Base-by-base conservation (phyloP, 2,329 filamentous ascomycete genomes). In the Penicillium sp. region DNA sequence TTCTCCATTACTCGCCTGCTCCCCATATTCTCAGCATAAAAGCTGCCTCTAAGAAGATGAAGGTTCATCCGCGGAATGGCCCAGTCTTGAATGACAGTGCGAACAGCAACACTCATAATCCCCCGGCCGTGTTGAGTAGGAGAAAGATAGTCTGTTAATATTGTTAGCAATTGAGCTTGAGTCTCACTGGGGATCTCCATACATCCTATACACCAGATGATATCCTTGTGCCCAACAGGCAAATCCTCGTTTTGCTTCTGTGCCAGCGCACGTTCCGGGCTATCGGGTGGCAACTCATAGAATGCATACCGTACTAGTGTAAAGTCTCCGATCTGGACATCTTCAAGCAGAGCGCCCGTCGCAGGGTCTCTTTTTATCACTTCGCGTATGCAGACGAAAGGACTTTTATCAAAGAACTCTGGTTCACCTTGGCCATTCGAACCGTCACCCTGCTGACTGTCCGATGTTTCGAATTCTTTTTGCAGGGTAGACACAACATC, bases 11-110 rank as follows among this genome's bases (percentile, higher is more conserved):
- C 66, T 23, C 54, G 56, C 32, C 55, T 23, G 50, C 68, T 71
- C 2, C 63, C 57, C n/a, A 32, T 34, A 39, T 71, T 71, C 2
- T 59, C 64, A 9, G 60, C 59, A 51, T 64, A 66, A 27, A 57
- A 60, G 10, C 49, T 62, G 6, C 51, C 55, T 53, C 54, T 63
- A 21, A 71, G 21, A 5, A 39, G 44, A 7, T 56, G 60, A 16
- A 59, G 57, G 31, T 71, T 70, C 65, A 70, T 66, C n/a, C 58
- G 56, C 9, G 68, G 68, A 5, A 71, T 38, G 7, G 58, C 60
- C 59, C 68, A 65, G 23, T 70, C 62, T 7, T 54, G 44, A 7
- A 70, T 63, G 8, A 70, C 2, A 1, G 60, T 59, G 15, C 46
- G 46, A 25, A 68, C 46, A 3, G 58, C 66, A 12, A 52, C 54